Base-by-base conservation (phyloP, 208 protist species). In the Vickermania spadyakhi region DNA sequence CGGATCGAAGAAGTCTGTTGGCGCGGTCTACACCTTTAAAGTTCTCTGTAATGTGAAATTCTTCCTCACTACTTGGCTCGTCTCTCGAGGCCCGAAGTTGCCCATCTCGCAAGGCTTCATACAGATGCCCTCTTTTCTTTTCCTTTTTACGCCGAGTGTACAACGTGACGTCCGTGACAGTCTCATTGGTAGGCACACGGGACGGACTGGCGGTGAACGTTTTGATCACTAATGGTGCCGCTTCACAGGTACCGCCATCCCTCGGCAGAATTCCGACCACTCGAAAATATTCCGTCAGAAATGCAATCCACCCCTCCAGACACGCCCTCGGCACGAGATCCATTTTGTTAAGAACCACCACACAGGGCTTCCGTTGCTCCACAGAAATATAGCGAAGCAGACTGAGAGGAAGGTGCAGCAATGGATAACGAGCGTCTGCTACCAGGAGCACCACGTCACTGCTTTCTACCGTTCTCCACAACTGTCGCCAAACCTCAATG, bases 401-500 rank as follows among this genome's bases (percentile, higher is more conserved):
- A 0, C 86, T 85, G 3, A 92, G 78, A 21, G 96, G 93, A 25
- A 97, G 73, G 72, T 99, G 97, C 21, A 99, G 73, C 7, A 98
- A 71, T 0, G 97, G 96, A 61, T 98, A 94, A 25, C 98, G 93
- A 4, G 88, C 83, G 66, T 99, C 98, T 1, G 83, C 76, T 1
- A 99, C 81, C 22, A 99, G 28, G 0, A 98, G 56, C 18, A 98
- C 72, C 2, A 99, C 79, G 69, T 99, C 96, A 21, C 91, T 96
- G 31, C 80, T 58, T 68, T 99, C 97, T 5, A 97, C 80, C 0
- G 96, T 96, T 29, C 97, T 83, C 97, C 98, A 99, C 0, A 99
- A 79, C 80, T 99, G 98, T 26, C 97, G 81, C 96, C 97, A 99
- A n/a, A 98, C 96, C 4, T 99, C 94, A 1, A 99, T 14, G 69